Base-by-base conservation (phyloP, 1,284 basidiomycete genomes). In the Apiotrichum akiyoshidainum region DNA sequence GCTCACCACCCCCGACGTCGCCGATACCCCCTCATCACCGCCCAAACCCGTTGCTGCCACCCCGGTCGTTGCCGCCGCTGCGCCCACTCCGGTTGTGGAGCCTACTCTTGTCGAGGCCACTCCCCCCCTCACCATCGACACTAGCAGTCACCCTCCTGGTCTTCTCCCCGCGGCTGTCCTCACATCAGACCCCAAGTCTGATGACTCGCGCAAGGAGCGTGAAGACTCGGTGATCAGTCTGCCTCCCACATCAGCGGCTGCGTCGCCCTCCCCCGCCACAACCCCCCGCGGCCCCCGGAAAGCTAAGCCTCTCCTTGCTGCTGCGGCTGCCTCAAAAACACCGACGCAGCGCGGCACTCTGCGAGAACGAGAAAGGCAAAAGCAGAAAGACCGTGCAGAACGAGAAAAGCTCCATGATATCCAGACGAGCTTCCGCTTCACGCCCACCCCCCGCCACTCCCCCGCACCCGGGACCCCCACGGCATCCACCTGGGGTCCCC, bases 281-380 rank as follows among this genome's bases (percentile, higher is more conserved):
- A 50, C 48, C 3, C 48, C 48, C 5, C 34, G 48, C 12, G 48
- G 48, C 5, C 19, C 48, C 16, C 35, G 50, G 17, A 52, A 33
- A 12, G 31, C 34, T 19, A 54, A 54, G 35, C 44, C 52, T 5
- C 34, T 54, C 14, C 52, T 54, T 12, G 44, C 52, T 16, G 52
- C 52, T 22, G 52, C 52, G 10, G 52, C 52, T 3, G 41, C 52
- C 13, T 34, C 26, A 26, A 44, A 33, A 31, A 44, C 51, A 21
- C 51, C 51, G 12, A 34, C 40, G 14, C 51, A 50, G 48, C 34
- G 35, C 34, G 48, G 48, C n/a, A 50, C 35, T 6, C 16, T 50
- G 35, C n/a, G 48, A 17, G 48, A 39, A 34, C 48, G 48, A 14
- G 46, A 48, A 33, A 35, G 35, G 46, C 31, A 19, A 5, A 48